Percentiles rank a stretch among this genome's conserved stretches.
These are phyloP conservation scores for Trichaptum fuscoviolaceum DNA, from an alignment of 768 basidiomycete species.

Conservation along the genomic window DNA sequence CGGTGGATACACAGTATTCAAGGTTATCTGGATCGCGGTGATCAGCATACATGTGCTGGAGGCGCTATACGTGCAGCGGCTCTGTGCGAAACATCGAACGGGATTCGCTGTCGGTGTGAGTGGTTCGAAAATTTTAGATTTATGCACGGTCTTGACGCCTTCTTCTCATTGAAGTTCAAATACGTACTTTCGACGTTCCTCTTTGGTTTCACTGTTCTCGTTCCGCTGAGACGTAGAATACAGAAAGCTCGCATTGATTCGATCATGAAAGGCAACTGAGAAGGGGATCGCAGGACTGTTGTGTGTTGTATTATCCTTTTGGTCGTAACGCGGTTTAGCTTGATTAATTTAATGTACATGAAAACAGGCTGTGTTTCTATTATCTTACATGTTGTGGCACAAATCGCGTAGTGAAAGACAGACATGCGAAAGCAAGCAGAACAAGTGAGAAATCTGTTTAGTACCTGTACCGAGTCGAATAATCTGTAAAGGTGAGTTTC, in stretches of 20 bases:
- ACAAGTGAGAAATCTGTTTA: slow-evolving; percentile 21
- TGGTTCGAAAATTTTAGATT: slow-evolving; percentile 14
- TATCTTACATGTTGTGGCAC: not conserved
- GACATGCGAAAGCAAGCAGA: not conserved
- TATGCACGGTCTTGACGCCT: not conserved
- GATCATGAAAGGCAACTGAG: slow-evolving; percentile 62
- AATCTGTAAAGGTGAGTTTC: slow-evolving; percentile 41
- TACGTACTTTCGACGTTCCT: slow-evolving; percentile 50
- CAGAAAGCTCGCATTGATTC: slow-evolving; percentile 71
- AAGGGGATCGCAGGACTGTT: no score
- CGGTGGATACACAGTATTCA: slow-evolving; percentile 24
- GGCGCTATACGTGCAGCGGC: slow-evolving; percentile 37
- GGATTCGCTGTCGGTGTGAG: slow-evolving; percentile 34
- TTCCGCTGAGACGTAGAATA: slow-evolving; percentile 49
- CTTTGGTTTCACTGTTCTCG: slow-evolving; percentile 52
- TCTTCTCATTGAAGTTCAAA: slow-evolving; percentile 34
- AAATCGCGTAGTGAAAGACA: not conserved
- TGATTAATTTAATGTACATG: not conserved
- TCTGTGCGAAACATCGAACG: slow-evolving; percentile 51
- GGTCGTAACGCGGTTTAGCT: not conserved
- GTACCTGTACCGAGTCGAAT: slow-evolving; percentile 79
- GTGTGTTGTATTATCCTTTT: not conserved
- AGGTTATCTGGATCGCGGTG: slow-evolving; percentile 28
- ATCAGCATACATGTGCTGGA: slow-evolving; percentile 41
- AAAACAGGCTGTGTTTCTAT: not conserved